Conservation (phyloP, 352 stramenopile genomes). For the Pythium sp. region DNA sequence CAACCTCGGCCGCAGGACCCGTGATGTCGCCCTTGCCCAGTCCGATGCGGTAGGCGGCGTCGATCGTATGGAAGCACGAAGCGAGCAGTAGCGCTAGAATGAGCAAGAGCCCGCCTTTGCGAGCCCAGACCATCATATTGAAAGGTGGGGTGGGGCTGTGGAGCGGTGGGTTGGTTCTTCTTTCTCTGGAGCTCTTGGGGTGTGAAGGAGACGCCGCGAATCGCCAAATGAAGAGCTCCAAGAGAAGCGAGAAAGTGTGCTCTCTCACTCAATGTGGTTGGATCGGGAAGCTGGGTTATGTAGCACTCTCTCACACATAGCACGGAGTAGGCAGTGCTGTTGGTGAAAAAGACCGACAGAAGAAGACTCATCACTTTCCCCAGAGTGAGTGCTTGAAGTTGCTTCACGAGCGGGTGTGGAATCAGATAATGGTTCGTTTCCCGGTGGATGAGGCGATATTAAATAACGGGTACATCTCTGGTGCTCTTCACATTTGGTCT, state of each 20-base stretch:
- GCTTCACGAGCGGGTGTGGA: neutral
- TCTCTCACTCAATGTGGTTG: neutral
- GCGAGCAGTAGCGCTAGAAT: neutral
- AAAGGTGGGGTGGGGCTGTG: neutral
- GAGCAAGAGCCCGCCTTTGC: neutral
- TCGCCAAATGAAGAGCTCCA: neutral
- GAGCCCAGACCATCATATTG: neutral
- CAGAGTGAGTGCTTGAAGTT: neutral
- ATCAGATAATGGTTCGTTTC: neutral
- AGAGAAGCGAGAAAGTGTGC: neutral
- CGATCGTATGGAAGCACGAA: neutral
- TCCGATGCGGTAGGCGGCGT: slow-evolving; percentile 40
- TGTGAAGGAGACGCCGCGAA: neutral
- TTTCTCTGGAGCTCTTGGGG: neutral
- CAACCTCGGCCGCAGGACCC: slow-evolving; percentile 46
- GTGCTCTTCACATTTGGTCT: neutral
- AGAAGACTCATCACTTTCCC: neutral
- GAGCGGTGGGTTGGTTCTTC: neutral
- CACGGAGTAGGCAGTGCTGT: neutral
- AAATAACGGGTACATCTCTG: neutral
- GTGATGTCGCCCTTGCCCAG: slow-evolving; percentile 65
- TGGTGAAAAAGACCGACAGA: neutral
- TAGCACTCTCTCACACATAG: too few relatives aligned
- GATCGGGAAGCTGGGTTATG: too few relatives aligned
- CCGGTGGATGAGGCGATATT: neutral